Conservation (phyloP, 768 basidiomycete species). For the Lactarius vividus region DNA sequence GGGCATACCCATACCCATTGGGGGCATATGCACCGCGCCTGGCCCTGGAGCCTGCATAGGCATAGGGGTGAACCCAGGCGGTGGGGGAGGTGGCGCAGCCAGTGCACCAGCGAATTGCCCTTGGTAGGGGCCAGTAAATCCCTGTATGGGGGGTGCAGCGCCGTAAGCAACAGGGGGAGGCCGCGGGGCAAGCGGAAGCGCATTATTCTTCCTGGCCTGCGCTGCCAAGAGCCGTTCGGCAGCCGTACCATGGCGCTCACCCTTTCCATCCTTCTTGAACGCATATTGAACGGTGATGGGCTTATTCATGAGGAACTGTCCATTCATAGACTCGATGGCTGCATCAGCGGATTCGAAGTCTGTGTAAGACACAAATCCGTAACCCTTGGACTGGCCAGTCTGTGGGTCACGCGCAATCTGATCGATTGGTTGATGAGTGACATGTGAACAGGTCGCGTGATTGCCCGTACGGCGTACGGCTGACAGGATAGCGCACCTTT, state of each 20-base stretch:
- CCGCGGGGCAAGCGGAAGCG: constrained; percentile 71
- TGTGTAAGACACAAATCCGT: constrained; percentile 95
- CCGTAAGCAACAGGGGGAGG: constrained; percentile 77
- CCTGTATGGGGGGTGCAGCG: constrained; percentile 61
- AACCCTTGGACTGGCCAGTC: constrained; percentile 87
- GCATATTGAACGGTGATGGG: constrained; percentile 96
- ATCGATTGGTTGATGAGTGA: constrained; percentile 12
- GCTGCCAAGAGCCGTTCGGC: constrained; percentile 96
- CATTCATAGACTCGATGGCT: constrained; percentile 95
- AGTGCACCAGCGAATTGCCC: constrained; percentile 93
- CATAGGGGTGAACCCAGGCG: constrained; percentile 76
- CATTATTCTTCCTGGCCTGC: constrained; percentile 95
- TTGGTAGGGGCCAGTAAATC: constrained; percentile 74
- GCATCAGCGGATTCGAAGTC: constrained; percentile 98
- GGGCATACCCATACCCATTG: constrained; percentile 19
- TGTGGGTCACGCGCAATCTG: constrained; percentile 91
- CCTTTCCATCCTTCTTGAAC: constrained; percentile 99
- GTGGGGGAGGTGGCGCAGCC: constrained; percentile 62
- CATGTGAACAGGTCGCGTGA: background rate
- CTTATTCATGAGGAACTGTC: constrained; percentile 98
- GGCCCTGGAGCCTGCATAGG: constrained; percentile 37
- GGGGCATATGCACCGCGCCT: constrained; percentile 35
- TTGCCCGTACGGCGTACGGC: background rate
- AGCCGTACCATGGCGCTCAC: constrained; percentile 93
- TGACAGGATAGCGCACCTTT: constrained; percentile 51